Conservation (phyloP, 495 filamentous ascomycete genomes). For the Podospora didyma region DNA sequence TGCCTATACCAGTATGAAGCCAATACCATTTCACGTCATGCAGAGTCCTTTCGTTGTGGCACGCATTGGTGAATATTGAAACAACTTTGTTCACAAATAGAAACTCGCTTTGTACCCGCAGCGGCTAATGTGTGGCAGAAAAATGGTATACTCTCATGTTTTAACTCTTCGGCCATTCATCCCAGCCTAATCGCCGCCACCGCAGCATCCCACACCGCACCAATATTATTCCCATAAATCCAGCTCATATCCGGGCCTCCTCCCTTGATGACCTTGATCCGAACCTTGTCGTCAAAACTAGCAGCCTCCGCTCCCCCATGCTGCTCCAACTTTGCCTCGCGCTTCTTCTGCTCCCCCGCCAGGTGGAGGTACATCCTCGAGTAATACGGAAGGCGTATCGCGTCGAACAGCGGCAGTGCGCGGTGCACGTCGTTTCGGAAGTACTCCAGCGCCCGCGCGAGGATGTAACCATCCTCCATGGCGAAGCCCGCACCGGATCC, state of each 20-base stretch:
- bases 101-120: no score
- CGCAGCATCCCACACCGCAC: neutral
- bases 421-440: constrained; percentile 16
- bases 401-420: constrained; percentile 40
- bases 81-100: no score
- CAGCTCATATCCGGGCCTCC: neutral
- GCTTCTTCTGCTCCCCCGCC: neutral
- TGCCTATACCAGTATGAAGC: no score
- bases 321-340: neutral
- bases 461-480: constrained; percentile 47
- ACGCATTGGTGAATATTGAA: no score
- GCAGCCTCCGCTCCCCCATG: neutral
- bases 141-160: no score
- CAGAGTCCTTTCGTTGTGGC: no score
- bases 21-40: no score
- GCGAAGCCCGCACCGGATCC: constrained; percentile 50
- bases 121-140: no score
- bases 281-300: neutral
- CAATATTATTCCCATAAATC: neutral
- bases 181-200: neutral
- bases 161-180: no score
- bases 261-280: neutral
- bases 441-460: constrained; percentile 40
- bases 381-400: constrained; percentile 45
- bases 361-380: constrained; percentile 27